Evolutionary conservation across 108 stramenopile genomes (phyloP), one percentile per base, ranked within the genome.

Genomic region (Conticribra guillardii): DNA sequence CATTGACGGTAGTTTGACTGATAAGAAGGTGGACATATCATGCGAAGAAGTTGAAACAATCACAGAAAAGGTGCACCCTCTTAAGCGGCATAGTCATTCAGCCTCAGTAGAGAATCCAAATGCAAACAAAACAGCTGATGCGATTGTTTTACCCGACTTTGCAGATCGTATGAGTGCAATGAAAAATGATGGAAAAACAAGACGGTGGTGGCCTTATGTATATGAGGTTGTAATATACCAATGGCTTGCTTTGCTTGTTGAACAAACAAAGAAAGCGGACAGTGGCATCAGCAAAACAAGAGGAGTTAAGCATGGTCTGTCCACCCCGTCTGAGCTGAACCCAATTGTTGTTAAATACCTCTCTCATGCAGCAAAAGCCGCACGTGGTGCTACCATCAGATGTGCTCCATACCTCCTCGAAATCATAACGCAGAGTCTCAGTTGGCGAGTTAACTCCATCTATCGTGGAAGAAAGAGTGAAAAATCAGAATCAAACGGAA

Each of bases 161-260:
- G 61, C 83, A 31, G 94, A 95, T 74, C 85, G 94, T 9, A 78
- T 95, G 53, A 64, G 80, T 30, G 54, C 74, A 11, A 60, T 92
- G 70, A 69, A 76, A 67, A 52, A 82, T 19, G 46, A 72, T 19
- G 63, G 52, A 0, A 48, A 61, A 22, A 49, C 58, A 24, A 84
- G 77, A 11, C 81, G 94, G 19, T 96, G 92, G 92, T 94, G 89
- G 76, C 95, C 95, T 8, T 96, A 88, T 60, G 71, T 74, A 5
- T 96, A 96, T 66, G 95, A 96, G 69, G 80, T 96, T 3, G 81
- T 96, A 14, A 91, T 96, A 33, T 86, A 86, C 69, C 92, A 94
- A 71, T 96, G 95, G 95, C 71, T 84, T 8, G 84, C 82, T 9
- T 54, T 96, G n/a, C 80, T 96, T 5, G 46, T 51, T 2, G 87